phyloP scores from a whole-genome alignment of 2,329 filamentous ascomycete genomes.

The Neopestalotiopsis sp. region DNA sequence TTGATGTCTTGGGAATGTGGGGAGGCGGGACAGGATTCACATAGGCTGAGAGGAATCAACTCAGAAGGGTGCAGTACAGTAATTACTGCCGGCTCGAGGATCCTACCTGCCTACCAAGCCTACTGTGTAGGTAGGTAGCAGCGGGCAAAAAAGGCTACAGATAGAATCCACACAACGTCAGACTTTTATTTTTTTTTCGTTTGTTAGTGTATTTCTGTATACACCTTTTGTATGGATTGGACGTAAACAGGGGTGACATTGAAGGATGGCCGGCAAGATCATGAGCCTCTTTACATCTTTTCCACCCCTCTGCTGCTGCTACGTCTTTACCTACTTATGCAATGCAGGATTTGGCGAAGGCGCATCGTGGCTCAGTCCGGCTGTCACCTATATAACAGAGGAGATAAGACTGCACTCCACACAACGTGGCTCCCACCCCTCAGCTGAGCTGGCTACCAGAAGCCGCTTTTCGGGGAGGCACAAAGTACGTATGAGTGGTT shows the following conservation, averaged over 20 bases:
- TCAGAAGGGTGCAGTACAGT: background rate
- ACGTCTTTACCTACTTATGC: background rate
- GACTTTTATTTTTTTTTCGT: background rate
- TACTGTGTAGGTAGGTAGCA: background rate
- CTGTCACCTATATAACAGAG: constrained; percentile 14
- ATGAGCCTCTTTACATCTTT: constrained; percentile 10
- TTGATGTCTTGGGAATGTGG: background rate
- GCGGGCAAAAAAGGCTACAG: background rate
- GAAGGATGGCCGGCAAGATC: constrained; percentile 11
- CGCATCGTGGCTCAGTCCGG: constrained; percentile 12
- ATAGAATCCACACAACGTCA: background rate
- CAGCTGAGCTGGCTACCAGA: background rate
- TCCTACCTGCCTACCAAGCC: too few species aligned
- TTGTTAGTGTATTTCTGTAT: background rate
- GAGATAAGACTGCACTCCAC: constrained; percentile 16
- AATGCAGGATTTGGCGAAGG: constrained; percentile 16
- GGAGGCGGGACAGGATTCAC: background rate
- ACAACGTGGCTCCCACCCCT: constrained; percentile 10
- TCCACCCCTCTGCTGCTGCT: background rate
- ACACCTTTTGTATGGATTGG: background rate
- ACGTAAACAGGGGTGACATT: background rate
- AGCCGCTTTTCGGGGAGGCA: background rate
- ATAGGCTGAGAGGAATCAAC: background rate
- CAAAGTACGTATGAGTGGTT: background rate
- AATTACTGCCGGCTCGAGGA: constrained; percentile 9